A percentile compares a stretch with the other conserved stretches of the same genome.
These are phyloP conservation scores for Cyphellophora attinorum DNA, from an alignment of 2,329 filamentous ascomycete genomes.

Conservation along the genomic window DNA sequence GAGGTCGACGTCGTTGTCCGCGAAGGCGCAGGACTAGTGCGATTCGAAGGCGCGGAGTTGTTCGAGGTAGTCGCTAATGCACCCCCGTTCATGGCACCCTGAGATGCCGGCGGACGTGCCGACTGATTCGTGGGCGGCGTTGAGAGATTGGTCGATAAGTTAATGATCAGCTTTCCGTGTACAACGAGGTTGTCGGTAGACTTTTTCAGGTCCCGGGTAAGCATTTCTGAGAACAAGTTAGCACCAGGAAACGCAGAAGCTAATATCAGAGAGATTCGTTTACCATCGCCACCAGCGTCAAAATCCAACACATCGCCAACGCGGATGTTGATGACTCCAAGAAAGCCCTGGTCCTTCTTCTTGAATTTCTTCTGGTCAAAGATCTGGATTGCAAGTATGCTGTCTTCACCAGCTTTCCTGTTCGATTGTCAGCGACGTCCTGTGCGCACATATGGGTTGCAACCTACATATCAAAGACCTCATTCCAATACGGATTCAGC, in stretches of 20 bases:
- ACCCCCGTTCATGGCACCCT: constrained; percentile 12
- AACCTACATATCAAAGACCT: constrained; percentile 92
- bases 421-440: constrained; percentile 3
- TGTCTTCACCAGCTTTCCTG: constrained; percentile 86
- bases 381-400: constrained; percentile 93
- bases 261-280: too few species aligned
- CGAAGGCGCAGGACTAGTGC: constrained; percentile 21
- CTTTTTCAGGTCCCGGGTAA: constrained; percentile 93
- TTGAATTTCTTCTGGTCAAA: constrained; percentile 99
- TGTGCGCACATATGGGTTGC: neutral
- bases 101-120: constrained; percentile 11
- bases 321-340: constrained; percentile 94
- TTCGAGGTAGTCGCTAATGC: constrained; percentile 10
- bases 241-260: too few species aligned
- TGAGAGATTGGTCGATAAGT: constrained; percentile 81
- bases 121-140: constrained; percentile 24
- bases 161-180: constrained; percentile 94
- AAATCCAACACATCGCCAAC: constrained; percentile 92
- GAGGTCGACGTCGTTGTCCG: constrained; percentile 22
- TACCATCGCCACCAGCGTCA: constrained; percentile 83
- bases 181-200: constrained; percentile 97
- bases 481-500: constrained; percentile 99
- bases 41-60: constrained; percentile 17
- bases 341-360: constrained; percentile 99
- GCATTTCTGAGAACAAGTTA: constrained; percentile 70